A percentile compares a stretch with the other conserved stretches of the same genome.
Conservation (phyloP, 257 asterid genomes). For the Coffea eugenioides region DNA sequence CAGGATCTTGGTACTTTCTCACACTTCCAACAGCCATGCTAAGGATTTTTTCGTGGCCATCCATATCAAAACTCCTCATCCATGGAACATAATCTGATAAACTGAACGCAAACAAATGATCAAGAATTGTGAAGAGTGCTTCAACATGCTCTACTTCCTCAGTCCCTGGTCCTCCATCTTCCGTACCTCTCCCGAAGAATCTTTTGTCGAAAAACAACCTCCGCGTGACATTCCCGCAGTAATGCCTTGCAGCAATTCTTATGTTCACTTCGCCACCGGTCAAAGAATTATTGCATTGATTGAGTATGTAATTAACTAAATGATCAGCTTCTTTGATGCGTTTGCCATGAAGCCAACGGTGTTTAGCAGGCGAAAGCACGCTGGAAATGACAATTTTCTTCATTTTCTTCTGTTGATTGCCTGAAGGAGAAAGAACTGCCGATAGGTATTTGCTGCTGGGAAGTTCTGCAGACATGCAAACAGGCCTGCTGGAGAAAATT, state of each 20-base stretch:
- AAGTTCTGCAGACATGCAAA: slow-evolving; percentile 8
- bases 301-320: too few relatives aligned
- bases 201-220: slow-evolving; percentile 8
- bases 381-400: slow-evolving; percentile 11
- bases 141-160: slow-evolving; percentile 31
- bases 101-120: neutral
- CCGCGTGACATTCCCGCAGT: slow-evolving; percentile 1
- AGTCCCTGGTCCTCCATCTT: neutral
- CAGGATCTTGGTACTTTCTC: slow-evolving; percentile 9
- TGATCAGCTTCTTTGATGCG: too few relatives aligned
- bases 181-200: slow-evolving; percentile 15
- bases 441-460: neutral
- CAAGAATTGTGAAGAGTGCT: slow-evolving; percentile 3
- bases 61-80: neutral
- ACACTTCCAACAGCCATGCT: neutral
- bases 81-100: slow-evolving; percentile 5
- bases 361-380: slow-evolving; percentile 17
- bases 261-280: too few relatives aligned
- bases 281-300: too few relatives aligned
- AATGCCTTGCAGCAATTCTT: too few relatives aligned
- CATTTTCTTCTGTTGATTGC: slow-evolving; percentile 35
- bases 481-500: slow-evolving; percentile 16
- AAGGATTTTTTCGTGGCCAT: neutral
- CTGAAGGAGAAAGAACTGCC: neutral
- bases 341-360: neutral